Evolutionary conservation across 306 rosid genomes (phyloP).

Genomic region (Cucurbita moschata): DNA sequence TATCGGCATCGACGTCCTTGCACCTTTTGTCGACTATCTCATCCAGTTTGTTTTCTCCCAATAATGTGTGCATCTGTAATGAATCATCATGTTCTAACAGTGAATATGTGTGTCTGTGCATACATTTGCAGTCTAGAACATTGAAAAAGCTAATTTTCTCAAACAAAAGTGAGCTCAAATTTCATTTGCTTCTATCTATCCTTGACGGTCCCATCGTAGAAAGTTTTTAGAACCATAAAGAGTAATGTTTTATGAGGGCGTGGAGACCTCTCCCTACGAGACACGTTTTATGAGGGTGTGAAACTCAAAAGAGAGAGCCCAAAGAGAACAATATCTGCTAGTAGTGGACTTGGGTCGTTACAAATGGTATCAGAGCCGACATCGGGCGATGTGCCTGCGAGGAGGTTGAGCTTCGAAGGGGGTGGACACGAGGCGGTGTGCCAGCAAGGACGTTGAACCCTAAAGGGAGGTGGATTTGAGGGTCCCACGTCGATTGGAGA

Average conservation of each 20-base stretch:
- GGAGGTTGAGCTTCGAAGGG: no score
- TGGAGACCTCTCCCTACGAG: no score
- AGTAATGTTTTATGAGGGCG: neutral
- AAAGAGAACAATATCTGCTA: no score
- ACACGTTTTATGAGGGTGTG: no score
- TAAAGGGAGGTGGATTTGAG: no score
- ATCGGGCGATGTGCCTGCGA: no score
- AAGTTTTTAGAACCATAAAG: neutral
- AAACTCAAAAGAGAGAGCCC: no score
- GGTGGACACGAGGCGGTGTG: no score
- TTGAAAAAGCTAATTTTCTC: neutral
- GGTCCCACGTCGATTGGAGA: no score
- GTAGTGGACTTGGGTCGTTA: no score
- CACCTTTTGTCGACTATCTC: slow-evolving; percentile 64
- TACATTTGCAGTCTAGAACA: neutral
- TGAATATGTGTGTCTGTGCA: neutral
- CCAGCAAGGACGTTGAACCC: no score
- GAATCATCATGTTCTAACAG: neutral
- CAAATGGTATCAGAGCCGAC: no score
- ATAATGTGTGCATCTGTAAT: slow-evolving; percentile 55
- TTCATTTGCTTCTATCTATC: neutral
- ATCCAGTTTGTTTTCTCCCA: slow-evolving; percentile 61
- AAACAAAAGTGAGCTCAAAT: neutral
- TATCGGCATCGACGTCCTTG: slow-evolving; percentile 45
- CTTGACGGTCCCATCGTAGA: neutral